Base-by-base conservation (phyloP, 2,329 filamentous ascomycete species). In the Daldinia sp. region DNA sequence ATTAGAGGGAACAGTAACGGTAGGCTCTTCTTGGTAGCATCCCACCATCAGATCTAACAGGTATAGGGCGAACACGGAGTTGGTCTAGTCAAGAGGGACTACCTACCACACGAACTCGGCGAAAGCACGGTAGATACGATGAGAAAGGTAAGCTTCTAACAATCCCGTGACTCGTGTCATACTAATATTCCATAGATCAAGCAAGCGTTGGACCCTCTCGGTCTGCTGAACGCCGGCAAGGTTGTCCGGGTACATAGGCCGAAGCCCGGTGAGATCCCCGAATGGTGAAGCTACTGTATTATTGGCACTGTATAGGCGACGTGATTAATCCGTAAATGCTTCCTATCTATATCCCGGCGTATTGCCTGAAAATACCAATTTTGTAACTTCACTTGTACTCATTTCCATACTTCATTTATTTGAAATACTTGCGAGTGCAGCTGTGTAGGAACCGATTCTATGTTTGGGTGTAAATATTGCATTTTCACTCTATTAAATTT, bases 51-150 rank as follows among this genome's bases (percentile, higher is more conserved):
- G 35, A 32, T 34, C 48, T 67, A 11, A 62, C 45, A 8, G 48
- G 9, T 35, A 37, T 54, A 85, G 83, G 92, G 92, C 55, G 92
- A 96, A 77, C 92, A 96, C 75, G 92, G 92, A 39, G 89, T 95
- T 54, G 92, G 92, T 5, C 80, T 96, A 48, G 90, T 94, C 58
- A 96, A 96, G 85, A 83, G 92, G 69, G 92, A 95, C 74, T 94
- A 94, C 73, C 82, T 96, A 41, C 83, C 87, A 8, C 90, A 94
- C 72, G 92, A 96, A 78, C 80, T 95, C 37, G 91, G 92, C 10
- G 81, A 87, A 75, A 81, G 78, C 10, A 92, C 91, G 0, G 91
- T 96, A 7, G 90, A 94, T 78, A 83, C 90, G 19, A 96, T 96
- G 92, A 85, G 92, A 77, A 91, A 90, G 83, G 88, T 90, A 77